Percentiles rank a stretch among this genome's conserved stretches.
Evolutionary conservation across 75 land plant species (phyloP).

Genomic region (Adiantum capillusveneris): DNA sequence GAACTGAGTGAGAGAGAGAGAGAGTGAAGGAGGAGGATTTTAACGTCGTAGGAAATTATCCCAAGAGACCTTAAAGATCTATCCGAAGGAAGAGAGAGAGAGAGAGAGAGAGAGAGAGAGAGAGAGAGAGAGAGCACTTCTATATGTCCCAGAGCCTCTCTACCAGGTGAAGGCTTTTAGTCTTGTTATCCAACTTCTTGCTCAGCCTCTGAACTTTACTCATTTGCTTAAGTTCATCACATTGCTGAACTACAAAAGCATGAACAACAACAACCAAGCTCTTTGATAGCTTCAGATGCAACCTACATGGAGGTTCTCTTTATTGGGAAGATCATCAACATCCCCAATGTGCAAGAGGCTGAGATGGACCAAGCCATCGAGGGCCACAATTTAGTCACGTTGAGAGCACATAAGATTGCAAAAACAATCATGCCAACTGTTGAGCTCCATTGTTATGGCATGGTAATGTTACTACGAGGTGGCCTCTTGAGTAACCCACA

Average conservation of each 20-base stretch:
- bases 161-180: conserved; percentile 32
- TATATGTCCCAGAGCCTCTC: too few species aligned
- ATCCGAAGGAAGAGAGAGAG: too few species aligned
- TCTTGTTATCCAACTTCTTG: conserved; percentile 77
- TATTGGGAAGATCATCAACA: conserved; percentile 33
- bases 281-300: conserved; percentile 77
- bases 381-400: conserved; percentile 60
- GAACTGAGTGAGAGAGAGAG: too few species aligned
- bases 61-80: too few species aligned
- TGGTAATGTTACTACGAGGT: conserved; percentile 71
- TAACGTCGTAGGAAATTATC: too few species aligned
- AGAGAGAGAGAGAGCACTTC: too few species aligned
- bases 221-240: conserved; percentile 63
- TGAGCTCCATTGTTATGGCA: conserved; percentile 59
- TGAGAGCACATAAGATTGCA: conserved; percentile 53
- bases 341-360: conserved; percentile 5
- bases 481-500: conserved; percentile 36
- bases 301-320: conserved; percentile 44
- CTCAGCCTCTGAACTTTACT: conserved; percentile 48
- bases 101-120: too few species aligned
- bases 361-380: conserved; percentile 73
- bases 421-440: conserved; percentile 64
- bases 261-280: conserved; percentile 74
- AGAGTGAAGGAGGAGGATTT: too few species aligned
- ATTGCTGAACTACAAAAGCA: conserved; percentile 55